Base-by-base conservation (phyloP, 208 protist genomes). In the Leishmania arabica region DNA sequence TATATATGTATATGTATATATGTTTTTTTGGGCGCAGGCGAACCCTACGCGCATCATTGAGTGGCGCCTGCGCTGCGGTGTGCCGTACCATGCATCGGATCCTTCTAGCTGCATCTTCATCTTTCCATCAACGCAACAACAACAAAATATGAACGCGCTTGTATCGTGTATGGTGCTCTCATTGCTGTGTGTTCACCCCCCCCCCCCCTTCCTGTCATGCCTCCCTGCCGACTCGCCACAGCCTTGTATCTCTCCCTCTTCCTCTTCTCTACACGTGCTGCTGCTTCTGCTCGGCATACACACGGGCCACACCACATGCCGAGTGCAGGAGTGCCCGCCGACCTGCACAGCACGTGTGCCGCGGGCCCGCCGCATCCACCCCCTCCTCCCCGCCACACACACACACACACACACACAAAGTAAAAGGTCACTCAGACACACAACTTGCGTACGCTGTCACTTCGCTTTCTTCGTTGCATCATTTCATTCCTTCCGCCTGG, bases 401-500 rank as follows among this genome's bases (percentile, higher is more conserved):
- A 40, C 40, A 62, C 40, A 40, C 40, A 40, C 40, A 40, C 40
- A 40, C 40, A 40, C 37, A 40, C 1, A 40, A 40, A 40, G 40
- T 3, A 3, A 40, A 27, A 3, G 11, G 58, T 64, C 27, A 31
- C 27, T 31, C 58, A 5, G 56, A 62, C 27, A 31, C 58, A 27
- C 58, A 64, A 64, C 27, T 5, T 64, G n/a, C 27, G 54, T 58
- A 13, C 27, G 58, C 58, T 64, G 27, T 45, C 77, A 53, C 31
- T 80, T 80, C 54, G 51, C 74, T 78, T 47, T 49, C 74, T 78
- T 45, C 56, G 65, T 8, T 31, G 6, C 11, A 27, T 54, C n/a
- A 65, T 24, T 79, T 45, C 37, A 21, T 19, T 27, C 34, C 19
- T 27, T 74, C 58, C 51, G 77, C 15, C 60, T 37, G 42, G 37